Conservation (phyloP, 805 yeast genomes). For the Barnettozyma vustinii region DNA sequence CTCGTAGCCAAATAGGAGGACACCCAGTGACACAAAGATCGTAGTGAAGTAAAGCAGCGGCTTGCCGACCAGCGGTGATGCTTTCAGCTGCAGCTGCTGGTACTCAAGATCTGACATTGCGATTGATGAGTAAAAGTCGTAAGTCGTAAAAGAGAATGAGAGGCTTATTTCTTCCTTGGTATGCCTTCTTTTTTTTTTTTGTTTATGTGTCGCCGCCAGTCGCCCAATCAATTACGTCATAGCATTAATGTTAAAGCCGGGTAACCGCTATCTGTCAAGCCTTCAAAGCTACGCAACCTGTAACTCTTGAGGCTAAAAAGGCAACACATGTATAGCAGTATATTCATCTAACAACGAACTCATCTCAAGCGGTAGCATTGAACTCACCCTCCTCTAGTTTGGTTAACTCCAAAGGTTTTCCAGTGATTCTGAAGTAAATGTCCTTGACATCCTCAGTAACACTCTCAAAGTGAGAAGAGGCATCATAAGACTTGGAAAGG, state of each 20-base stretch:
- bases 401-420: constrained; percentile 65
- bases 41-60: constrained; percentile 26
- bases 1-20: constrained; percentile 70
- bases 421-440: constrained; percentile 84
- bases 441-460: constrained; percentile 97
- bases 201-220: background rate
- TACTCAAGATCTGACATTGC: constrained; percentile 11
- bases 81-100: constrained; percentile 22
- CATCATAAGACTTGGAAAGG: constrained; percentile 86
- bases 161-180: no score
- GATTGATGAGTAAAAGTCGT: background rate
- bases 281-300: no score
- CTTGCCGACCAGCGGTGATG: constrained; percentile 23
- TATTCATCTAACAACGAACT: background rate
- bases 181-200: background rate
- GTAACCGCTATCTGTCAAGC: background rate
- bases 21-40: constrained; percentile 25
- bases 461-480: constrained; percentile 91
- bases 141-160: background rate
- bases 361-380: constrained; percentile 19
- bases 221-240: background rate
- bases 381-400: constrained; percentile 25
- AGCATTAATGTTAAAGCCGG: background rate
- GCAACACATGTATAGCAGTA: background rate
- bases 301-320: background rate